phyloP scores from a whole-genome alignment of 2,329 filamentous ascomycete species.

The Aotearoamyces nothofagi region DNA sequence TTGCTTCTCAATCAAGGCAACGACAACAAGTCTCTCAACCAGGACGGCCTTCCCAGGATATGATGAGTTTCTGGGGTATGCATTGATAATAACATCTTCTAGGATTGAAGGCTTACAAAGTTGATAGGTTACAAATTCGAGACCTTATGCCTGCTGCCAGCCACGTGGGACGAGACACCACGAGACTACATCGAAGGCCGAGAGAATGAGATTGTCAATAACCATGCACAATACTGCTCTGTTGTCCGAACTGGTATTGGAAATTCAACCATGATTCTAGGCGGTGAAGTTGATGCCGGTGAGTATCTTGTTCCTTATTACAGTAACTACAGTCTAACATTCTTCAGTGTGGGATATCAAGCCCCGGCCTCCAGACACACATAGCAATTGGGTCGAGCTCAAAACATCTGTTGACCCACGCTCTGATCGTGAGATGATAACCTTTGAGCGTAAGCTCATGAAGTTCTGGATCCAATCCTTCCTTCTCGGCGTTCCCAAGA shows the following conservation, averaged over 20 bases:
- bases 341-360: slow-evolving; percentile 67
- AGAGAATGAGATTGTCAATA: slow-evolving; percentile 59
- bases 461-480: slow-evolving; percentile 98
- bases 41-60: slow-evolving; percentile 48
- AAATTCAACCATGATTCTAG: slow-evolving; percentile 57
- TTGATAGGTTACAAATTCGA: slow-evolving; percentile 87
- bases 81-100: no score
- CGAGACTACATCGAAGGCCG: slow-evolving; percentile 69
- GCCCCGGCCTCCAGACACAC: slow-evolving; percentile 40
- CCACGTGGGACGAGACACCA: slow-evolving; percentile 56
- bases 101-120: no score
- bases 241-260: slow-evolving; percentile 83
- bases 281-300: slow-evolving; percentile 88
- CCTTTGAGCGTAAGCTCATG: slow-evolving; percentile 79
- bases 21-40: slow-evolving; percentile 29
- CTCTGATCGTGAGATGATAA: slow-evolving; percentile 50
- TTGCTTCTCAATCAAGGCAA: slow-evolving; percentile 44
- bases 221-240: slow-evolving; percentile 90
- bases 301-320: slow-evolving; percentile 17
- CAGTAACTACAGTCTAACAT: slow-evolving; percentile 1
- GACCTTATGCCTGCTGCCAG: slow-evolving; percentile 61
- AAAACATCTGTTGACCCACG: slow-evolving; percentile 73
- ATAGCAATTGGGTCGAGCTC: slow-evolving; percentile 85
- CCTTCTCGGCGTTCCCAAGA: slow-evolving; percentile 78
- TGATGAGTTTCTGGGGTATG: slow-evolving; percentile 87